Evolutionary conservation across 2,329 filamentous ascomycete species (phyloP).

Genomic region (Aspergillus spinulosporus): DNA sequence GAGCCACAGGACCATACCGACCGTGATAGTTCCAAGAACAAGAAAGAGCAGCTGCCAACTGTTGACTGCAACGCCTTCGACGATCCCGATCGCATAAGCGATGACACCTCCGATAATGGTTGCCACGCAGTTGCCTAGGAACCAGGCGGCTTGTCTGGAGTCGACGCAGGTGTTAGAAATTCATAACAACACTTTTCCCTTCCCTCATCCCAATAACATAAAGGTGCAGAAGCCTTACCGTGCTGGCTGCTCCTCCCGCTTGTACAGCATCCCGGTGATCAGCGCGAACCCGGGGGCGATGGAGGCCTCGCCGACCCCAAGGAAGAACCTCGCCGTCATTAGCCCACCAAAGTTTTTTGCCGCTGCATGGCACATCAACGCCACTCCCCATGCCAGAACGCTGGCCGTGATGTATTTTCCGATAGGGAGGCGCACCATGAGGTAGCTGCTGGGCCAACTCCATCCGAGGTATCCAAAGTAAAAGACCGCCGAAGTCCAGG

Average conservation of each 20-base stretch:
- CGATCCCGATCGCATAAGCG: slow-evolving; percentile 31
- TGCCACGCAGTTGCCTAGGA: slow-evolving; percentile 36
- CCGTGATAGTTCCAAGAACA: slow-evolving; percentile 32
- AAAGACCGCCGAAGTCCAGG: slow-evolving; percentile 36
- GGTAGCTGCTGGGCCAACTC: slow-evolving; percentile 42
- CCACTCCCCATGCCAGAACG: slow-evolving; percentile 37
- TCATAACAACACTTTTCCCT: too few species aligned
- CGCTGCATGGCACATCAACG: slow-evolving; percentile 36
- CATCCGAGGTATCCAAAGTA: slow-evolving; percentile 41
- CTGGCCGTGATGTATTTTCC: slow-evolving; percentile 31
- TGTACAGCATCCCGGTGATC: slow-evolving; percentile 41
- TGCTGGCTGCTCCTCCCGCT: slow-evolving; percentile 34
- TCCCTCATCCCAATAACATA: too few species aligned
- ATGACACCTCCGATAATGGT: slow-evolving; percentile 32
- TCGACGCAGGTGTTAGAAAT: too few species aligned
- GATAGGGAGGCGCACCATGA: slow-evolving; percentile 37
- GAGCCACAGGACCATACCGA: slow-evolving; percentile 21
- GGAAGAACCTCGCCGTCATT: slow-evolving; percentile 44
- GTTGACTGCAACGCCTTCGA: slow-evolving; percentile 20
- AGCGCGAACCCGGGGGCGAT: slow-evolving; percentile 38
- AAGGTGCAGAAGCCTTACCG: slow-evolving; percentile 10
- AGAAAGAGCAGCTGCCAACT: slow-evolving; percentile 37
- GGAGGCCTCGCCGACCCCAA: slow-evolving; percentile 32
- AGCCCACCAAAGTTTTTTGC: slow-evolving; percentile 33
- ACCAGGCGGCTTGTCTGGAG: slow-evolving; percentile 36